Evolutionary conservation across 495 filamentous ascomycete species (phyloP).

Genomic region (Penicillium lagena): DNA sequence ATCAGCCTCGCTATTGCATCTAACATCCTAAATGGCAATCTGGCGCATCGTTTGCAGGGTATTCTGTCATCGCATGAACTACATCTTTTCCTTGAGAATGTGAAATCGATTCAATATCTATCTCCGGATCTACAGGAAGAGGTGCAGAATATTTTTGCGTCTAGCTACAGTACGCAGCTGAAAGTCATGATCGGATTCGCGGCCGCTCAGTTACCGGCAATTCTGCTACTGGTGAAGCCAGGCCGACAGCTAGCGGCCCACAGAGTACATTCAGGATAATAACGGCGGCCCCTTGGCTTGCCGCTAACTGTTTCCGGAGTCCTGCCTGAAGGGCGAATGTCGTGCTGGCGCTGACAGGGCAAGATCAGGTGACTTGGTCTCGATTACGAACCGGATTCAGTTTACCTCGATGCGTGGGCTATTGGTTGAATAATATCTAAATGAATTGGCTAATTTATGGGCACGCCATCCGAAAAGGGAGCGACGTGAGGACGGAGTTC

Average conservation of each 20-base stretch:
- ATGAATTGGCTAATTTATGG: too few species aligned
- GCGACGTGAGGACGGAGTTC: too few species aligned
- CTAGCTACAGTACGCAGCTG: slow-evolving; percentile 18
- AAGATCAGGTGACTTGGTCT: too few species aligned
- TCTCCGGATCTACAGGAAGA: slow-evolving; percentile 5
- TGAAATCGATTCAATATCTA: slow-evolving; percentile 5
- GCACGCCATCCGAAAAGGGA: too few species aligned
- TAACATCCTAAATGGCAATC: slow-evolving; percentile 25
- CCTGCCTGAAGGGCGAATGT: too few species aligned
- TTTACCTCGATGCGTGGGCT: too few species aligned
- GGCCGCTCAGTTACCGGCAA: slow-evolving; percentile 14
- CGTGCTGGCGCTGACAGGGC: too few species aligned
- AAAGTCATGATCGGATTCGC: slow-evolving; percentile 27
- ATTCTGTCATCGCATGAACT: slow-evolving; percentile 13
- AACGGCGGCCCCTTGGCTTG: slow-evolving; percentile 8
- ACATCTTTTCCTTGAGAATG: slow-evolving; percentile 19
- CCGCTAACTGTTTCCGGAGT: too few species aligned
- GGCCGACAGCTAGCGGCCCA: slow-evolving; percentile 13
- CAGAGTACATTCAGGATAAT: background rate
- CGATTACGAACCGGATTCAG: too few species aligned
- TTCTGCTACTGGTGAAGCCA: slow-evolving; percentile 12
- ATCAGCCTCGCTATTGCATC: slow-evolving; percentile 42
- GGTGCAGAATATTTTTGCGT: slow-evolving; percentile 12
- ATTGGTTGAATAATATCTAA: too few species aligned
- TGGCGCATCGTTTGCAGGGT: slow-evolving; percentile 13